Evolutionary conservation across 352 stramenopile genomes (phyloP).

Genomic region (Lagenidium giganteum): DNA sequence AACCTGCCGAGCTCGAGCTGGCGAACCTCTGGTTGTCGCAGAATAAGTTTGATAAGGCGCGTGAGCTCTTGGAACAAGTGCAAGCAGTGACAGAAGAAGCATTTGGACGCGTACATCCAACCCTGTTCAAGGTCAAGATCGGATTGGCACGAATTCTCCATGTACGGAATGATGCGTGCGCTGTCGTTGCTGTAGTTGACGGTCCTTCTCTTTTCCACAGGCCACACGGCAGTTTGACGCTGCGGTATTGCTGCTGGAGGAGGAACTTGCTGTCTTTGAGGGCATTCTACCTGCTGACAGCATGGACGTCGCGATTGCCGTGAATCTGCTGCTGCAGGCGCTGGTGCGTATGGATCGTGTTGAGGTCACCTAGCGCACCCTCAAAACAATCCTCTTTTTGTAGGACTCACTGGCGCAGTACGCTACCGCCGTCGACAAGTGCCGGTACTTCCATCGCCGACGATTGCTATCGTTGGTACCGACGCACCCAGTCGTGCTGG

Average conservation of each 20-base stretch:
- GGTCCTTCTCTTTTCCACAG: too few relatives aligned
- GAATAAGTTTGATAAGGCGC: slow-evolving; percentile 47
- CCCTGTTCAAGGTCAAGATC: slow-evolving; percentile 53
- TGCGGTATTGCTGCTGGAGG: slow-evolving; percentile 6
- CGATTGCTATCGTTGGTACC: slow-evolving; percentile 1
- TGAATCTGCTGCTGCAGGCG: slow-evolving; percentile 31
- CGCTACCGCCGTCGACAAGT: slow-evolving; percentile 4
- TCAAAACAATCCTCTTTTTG: background rate
- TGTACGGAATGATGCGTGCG: too few relatives aligned
- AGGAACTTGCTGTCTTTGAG: slow-evolving; percentile 19
- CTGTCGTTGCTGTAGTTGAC: too few relatives aligned
- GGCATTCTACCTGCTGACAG: slow-evolving; percentile 28
- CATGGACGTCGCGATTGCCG: slow-evolving; percentile 32
- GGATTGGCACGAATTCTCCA: slow-evolving; percentile 25
- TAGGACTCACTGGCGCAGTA: slow-evolving; percentile 10
- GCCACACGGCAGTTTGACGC: slow-evolving; percentile 12
- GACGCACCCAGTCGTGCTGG: slow-evolving; percentile 3
- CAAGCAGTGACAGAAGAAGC: slow-evolving; percentile 25
- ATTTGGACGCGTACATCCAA: slow-evolving; percentile 38
- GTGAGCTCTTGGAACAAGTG: slow-evolving; percentile 22
- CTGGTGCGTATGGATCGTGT: slow-evolving; percentile 23
- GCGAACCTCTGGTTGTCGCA: slow-evolving; percentile 52
- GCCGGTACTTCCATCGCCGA: background rate
- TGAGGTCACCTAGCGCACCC: background rate
- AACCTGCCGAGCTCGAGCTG: slow-evolving; percentile 47